These are phyloP conservation scores for Arthroderma sp. DNA, from an alignment of 2,329 filamentous ascomycete genomes.

Conservation along the genomic window DNA sequence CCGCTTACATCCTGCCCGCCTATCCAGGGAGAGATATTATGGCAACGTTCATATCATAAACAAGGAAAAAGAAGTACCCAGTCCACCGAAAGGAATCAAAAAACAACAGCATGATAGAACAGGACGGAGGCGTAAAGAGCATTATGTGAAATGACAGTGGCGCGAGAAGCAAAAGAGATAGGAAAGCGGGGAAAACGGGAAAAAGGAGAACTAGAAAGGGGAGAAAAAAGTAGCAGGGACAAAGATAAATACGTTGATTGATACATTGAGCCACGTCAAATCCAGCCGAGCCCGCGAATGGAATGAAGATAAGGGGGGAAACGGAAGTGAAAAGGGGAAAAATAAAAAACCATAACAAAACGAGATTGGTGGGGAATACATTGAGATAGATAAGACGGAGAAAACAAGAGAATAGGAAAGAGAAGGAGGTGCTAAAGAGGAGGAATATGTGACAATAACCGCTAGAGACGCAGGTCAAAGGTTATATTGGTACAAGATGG, in stretches of 20 bases:
- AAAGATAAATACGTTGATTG: slow-evolving; percentile 2
- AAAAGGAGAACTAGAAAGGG: neutral
- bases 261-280: neutral
- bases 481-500: slow-evolving; percentile 1
- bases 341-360: neutral
- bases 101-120: neutral
- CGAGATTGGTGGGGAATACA: slow-evolving; percentile 4
- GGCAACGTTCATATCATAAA: slow-evolving; percentile 2
- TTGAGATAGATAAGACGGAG: slow-evolving; percentile 2
- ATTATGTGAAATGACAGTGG: neutral
- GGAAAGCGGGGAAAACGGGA: neutral
- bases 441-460: neutral
- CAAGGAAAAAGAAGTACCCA: neutral
- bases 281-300: slow-evolving; percentile 2
- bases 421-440: neutral
- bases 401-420: neutral
- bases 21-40: slow-evolving; percentile 2
- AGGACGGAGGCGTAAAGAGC: neutral
- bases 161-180: neutral
- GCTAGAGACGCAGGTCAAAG: neutral
- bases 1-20: slow-evolving; percentile 1
- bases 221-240: neutral
- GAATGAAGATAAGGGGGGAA: neutral
- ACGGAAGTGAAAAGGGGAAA: neutral
- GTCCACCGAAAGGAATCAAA: neutral